Evolutionary conservation across 805 yeast species (phyloP), one percentile per base, ranked within the genome.

Genomic region (Phaffomyces antillensis): DNA sequence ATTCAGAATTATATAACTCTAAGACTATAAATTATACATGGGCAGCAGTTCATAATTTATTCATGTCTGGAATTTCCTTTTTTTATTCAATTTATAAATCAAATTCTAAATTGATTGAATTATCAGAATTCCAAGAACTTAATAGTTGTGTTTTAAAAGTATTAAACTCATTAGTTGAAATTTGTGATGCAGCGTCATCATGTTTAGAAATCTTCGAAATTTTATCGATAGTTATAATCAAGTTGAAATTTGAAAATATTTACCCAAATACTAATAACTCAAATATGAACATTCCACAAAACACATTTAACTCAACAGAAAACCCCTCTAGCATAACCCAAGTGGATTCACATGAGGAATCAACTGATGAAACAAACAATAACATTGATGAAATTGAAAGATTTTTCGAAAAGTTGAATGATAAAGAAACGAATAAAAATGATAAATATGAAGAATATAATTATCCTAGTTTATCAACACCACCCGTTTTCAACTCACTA

Each of bases 21-120:
- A 76, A 75, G 53, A 69, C 76, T 39, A 73, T 88, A 48, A 87
- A 87, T 61, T 89, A 86, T 62, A 86, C 96, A 0, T 89, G 96
- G 96, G 90, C 89, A 2, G 93, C 95, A 0, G 90, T 87, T 3
- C 95, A 88, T 61, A 88, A 87, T 59, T 67, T 87, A 43, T 87
- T 87, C 59, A 83, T 86, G 84, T 90, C 96, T 0, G 95, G 95
- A 1, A 83, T 91, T 25, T 83, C 96, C 1, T 88, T 79, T 53
- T 67, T 89, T 37, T 88, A 85, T 59, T 76, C 89, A 1, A 70
- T 87, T 13, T 88, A 85, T 60, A 83, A 83, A 59, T 77, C 86
- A 33, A 70, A 70, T n/a, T 73, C 71, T 39, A 77, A 75, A 2
- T 61, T 83, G 20, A 58, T 63, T 7, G 64, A 65, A 7, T 71